A percentile compares a stretch with the other conserved stretches of the same genome.
These are phyloP conservation scores for Rhodotorula sp. DNA, from an alignment of 1,284 basidiomycete species.

Conservation along the genomic window DNA sequence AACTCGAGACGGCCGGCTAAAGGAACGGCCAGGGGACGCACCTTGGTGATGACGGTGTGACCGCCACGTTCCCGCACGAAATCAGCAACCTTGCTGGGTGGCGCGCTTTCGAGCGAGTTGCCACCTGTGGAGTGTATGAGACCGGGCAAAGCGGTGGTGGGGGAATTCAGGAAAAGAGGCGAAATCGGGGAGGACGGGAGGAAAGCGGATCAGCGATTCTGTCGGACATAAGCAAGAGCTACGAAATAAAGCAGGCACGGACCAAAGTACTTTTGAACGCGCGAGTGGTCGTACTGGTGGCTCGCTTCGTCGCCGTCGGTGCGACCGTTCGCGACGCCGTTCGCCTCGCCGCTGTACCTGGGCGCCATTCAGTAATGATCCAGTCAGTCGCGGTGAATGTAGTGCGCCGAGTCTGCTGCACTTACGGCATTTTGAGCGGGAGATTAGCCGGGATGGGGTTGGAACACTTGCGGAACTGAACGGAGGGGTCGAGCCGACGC, in stretches of 20 bases:
- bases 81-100: constrained; percentile 75
- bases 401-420: neutral
- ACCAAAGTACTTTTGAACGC: constrained; percentile 85
- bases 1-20: neutral
- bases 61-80: constrained; percentile 90
- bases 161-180: too few species aligned
- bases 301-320: constrained; percentile 25
- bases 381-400: too few species aligned
- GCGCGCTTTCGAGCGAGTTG: constrained; percentile 81
- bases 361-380: neutral
- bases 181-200: neutral
- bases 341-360: constrained; percentile 9
- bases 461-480: neutral
- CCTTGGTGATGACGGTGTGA: constrained; percentile 98
- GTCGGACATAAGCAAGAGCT: too few species aligned
- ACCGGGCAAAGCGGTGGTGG: neutral
- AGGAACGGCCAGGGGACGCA: constrained; percentile 49
- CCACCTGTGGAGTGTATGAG: constrained; percentile 62
- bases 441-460: neutral
- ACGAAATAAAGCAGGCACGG: constrained; percentile 35
- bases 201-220: neutral
- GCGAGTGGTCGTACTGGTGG: constrained; percentile 53
- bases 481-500: neutral
- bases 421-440: neutral
- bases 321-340: constrained; percentile 39